Conservation (phyloP, 169 alveolate genomes). For the Plasmodium malariae region DNA sequence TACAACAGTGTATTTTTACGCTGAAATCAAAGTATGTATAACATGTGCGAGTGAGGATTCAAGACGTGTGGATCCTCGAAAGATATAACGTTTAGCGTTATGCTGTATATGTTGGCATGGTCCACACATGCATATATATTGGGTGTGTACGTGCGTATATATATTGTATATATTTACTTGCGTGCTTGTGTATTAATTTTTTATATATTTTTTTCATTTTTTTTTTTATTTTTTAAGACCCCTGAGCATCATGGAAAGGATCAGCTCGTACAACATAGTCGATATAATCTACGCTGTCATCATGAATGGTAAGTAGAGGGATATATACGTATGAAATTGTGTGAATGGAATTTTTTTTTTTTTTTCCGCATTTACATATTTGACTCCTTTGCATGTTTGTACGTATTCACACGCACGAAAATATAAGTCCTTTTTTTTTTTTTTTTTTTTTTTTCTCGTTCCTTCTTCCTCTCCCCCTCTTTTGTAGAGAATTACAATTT, state of each 20-base stretch:
- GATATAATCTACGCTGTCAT: slow-evolving; percentile 44
- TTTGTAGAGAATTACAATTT: slow-evolving; percentile 44
- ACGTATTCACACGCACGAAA: background rate
- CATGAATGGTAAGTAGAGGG: slow-evolving; percentile 44
- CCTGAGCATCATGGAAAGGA: slow-evolving; percentile 25
- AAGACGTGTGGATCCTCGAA: background rate
- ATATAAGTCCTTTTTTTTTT: background rate
- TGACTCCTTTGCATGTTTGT: too few species aligned
- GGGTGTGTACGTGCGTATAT: background rate
- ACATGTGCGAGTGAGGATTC: background rate
- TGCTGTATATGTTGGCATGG: too few species aligned
- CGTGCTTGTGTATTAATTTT: background rate
- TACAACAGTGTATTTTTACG: slow-evolving; percentile 51
- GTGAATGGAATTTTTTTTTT: background rate
- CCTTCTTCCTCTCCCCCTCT: background rate
- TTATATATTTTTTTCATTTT: background rate
- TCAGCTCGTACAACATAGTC: slow-evolving; percentile 30
- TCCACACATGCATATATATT: background rate
- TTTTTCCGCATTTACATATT: background rate
- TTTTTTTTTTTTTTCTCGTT: background rate
- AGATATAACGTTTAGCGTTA: background rate
- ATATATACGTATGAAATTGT: background rate
- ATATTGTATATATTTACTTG: background rate
- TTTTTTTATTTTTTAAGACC: slow-evolving; percentile 7
- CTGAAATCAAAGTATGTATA: slow-evolving; percentile 53